Percentiles rank a stretch among this genome's conserved stretches.
Evolutionary conservation across 768 basidiomycete genomes (phyloP).

Genomic region (Mycena polygramma): DNA sequence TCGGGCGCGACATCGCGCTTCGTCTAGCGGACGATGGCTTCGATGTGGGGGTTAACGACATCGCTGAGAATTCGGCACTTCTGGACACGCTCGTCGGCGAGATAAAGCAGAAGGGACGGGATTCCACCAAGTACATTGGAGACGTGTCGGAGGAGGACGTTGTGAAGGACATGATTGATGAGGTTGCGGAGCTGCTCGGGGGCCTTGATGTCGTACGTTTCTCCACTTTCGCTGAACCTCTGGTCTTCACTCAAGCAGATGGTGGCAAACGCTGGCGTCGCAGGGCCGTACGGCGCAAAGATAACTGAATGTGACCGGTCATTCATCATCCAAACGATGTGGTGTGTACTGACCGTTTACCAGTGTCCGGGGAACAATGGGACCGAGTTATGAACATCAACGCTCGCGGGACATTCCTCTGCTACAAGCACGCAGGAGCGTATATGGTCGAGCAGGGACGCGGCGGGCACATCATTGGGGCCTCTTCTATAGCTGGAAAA

Average conservation of each 20-base stretch:
- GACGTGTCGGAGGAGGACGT: slow-evolving; percentile 42
- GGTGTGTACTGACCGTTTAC: not conserved
- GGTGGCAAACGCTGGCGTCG: slow-evolving; percentile 48
- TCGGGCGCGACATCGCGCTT: slow-evolving; percentile 51
- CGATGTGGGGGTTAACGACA: slow-evolving; percentile 51
- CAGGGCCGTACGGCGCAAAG: not conserved
- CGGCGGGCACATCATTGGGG: slow-evolving; percentile 56
- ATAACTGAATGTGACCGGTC: not conserved
- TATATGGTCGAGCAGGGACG: slow-evolving; percentile 56
- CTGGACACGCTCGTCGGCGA: slow-evolving; percentile 38
- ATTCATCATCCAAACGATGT: not conserved
- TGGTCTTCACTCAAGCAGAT: slow-evolving; percentile 35
- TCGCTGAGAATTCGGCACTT: slow-evolving; percentile 37
- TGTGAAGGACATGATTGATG: slow-evolving; percentile 42
- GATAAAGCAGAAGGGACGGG: slow-evolving; percentile 23
- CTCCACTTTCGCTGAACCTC: not conserved
- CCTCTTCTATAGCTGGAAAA: slow-evolving; percentile 53
- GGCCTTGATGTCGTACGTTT: slow-evolving; percentile 48
- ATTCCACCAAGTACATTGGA: not conserved
- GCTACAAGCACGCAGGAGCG: slow-evolving; percentile 52
- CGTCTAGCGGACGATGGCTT: slow-evolving; percentile 52
- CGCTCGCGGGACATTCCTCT: slow-evolving; percentile 47
- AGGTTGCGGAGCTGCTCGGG: slow-evolving; percentile 40
- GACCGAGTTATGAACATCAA: slow-evolving; percentile 46
- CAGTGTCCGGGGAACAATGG: slow-evolving; percentile 41